Evolutionary conservation across 2,329 filamentous ascomycete genomes (phyloP), one percentile per base, ranked within the genome.

Genomic region (Nothopassalora personata): DNA sequence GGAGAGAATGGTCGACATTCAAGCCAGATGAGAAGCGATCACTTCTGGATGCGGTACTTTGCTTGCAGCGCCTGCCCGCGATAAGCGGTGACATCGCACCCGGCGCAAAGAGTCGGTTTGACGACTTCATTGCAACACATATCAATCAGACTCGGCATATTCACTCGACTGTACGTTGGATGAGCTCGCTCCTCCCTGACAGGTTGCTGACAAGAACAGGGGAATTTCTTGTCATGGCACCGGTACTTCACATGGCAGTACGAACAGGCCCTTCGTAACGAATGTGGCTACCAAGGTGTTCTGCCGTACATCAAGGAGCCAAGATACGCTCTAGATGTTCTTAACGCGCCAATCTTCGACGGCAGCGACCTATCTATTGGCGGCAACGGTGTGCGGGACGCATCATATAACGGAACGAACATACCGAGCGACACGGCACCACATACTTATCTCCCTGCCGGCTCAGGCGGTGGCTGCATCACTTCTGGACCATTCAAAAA

Each of bases 391-490:
- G 63, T 53, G 7, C 63, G 58, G 18, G 57, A 58, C 33, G 31
- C 39, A 1, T 34, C 19, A 13, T 53, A 60, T 39, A 76, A 76
- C 43, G 82, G 79, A 0, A 78, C 80, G 18, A 60, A 36, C 36
- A 53, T 61, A 53, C 64, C 60, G 4, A 43, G 23, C 53, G 54
- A 56, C 36, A 53, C 43, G 1, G 2, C 23, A 6, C 53, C 58
- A 13, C 30, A 76, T 60, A 72, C 67, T 33, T 61, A 79, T 5
- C 45, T 64, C 15, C 79, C 77, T 1, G 43, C 77, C 0, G 83
- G 80, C n/a, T 74, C 74, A 0, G 83, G 83, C 15, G 82, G 83
- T 39, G 83, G 83, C 3, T 85, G 82, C 67, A 74, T 86, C 3
- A 75, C 67, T 5, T 73, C 72, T 1, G 82, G 82, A 0, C 81